phyloP scores from a whole-genome alignment of 2,329 filamentous ascomycete species.

The Thelonectria discophora region DNA sequence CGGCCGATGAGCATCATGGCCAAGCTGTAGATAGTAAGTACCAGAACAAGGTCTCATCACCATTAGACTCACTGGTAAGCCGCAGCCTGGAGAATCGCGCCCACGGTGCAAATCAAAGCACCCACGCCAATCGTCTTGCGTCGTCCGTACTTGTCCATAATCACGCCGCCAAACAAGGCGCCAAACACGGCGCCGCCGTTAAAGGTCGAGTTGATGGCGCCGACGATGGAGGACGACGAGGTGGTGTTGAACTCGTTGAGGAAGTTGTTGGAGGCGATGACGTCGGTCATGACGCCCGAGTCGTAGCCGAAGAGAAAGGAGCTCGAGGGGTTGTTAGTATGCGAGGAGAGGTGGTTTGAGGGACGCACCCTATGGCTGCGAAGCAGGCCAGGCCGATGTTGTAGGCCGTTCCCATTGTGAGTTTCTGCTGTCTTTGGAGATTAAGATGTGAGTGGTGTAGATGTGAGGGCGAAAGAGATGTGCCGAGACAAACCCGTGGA shows the following conservation, averaged over 20 bases:
- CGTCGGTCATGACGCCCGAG: conserved; percentile 52
- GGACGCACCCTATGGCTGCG: conserved; percentile 51
- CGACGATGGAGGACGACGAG: conserved; percentile 54
- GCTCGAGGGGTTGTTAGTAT: conserved; percentile 30
- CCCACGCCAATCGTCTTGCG: conserved; percentile 63
- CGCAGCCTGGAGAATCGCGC: conserved; percentile 61
- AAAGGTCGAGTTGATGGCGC: conserved; percentile 69
- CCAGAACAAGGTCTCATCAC: too few species aligned
- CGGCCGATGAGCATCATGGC: conserved; percentile 39
- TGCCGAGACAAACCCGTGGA: neutral
- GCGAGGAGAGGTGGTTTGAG: conserved; percentile 10
- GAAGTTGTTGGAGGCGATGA: conserved; percentile 64
- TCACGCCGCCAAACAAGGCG: conserved; percentile 43
- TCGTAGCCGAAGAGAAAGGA: conserved; percentile 58
- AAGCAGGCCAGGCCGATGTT: conserved; percentile 51
- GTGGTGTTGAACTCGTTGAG: conserved; percentile 61
- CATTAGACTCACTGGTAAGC: conserved; percentile 51
- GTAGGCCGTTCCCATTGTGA: conserved; percentile 51
- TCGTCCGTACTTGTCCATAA: conserved; percentile 65
- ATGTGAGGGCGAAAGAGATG: neutral
- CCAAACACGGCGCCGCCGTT: conserved; percentile 41
- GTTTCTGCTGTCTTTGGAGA: neutral
- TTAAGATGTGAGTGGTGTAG: neutral
- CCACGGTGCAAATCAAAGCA: conserved; percentile 60
- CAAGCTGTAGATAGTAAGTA: conserved; percentile 19